Evolutionary conservation across 1,284 basidiomycete genomes (phyloP).

Genomic region (Cryptococcus neoformans): DNA sequence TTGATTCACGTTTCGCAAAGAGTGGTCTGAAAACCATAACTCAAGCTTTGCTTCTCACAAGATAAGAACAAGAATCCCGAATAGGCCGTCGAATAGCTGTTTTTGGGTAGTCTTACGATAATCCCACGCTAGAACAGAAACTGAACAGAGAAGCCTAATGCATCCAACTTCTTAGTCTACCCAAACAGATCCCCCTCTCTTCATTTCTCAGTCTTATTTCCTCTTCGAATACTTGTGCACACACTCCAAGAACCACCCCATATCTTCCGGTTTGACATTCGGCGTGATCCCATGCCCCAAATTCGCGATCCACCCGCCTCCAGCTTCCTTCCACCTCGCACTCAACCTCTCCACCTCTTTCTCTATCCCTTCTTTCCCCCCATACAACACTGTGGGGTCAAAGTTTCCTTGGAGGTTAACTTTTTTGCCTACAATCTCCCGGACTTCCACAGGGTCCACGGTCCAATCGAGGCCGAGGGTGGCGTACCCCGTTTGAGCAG

Average conservation of each 20-base stretch:
- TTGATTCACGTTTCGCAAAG: too few relatives aligned
- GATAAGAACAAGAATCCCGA: too few relatives aligned
- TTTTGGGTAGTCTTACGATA: too few relatives aligned
- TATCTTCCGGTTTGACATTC: slow-evolving; percentile 88
- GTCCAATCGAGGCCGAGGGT: slow-evolving; percentile 88
- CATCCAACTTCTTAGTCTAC: too few relatives aligned
- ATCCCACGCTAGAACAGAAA: too few relatives aligned
- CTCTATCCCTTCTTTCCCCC: slow-evolving; percentile 84
- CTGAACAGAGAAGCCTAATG: too few relatives aligned
- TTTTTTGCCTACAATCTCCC: slow-evolving; percentile 57
- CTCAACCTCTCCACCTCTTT: slow-evolving; percentile 79
- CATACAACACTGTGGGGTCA: slow-evolving; percentile 85
- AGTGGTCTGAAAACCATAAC: too few relatives aligned
- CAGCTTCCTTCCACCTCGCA: slow-evolving; percentile 64
- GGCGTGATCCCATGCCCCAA: slow-evolving; percentile 96
- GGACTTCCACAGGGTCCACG: slow-evolving; percentile 68
- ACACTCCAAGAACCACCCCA: slow-evolving; percentile 85
- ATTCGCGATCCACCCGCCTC: slow-evolving; percentile 86
- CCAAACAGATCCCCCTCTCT: too few relatives aligned
- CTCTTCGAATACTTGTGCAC: slow-evolving; percentile 68
- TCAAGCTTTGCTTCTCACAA: too few relatives aligned
- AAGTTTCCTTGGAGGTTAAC: slow-evolving; percentile 92
- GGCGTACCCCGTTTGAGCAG: slow-evolving; percentile 67
- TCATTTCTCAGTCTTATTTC: not conserved
- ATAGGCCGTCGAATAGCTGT: too few relatives aligned